Percentiles rank a stretch among this genome's conserved stretches.
phyloP scores from a whole-genome alignment of 2,329 filamentous ascomycete genomes.

The Thermomyces lanuginosus region DNA sequence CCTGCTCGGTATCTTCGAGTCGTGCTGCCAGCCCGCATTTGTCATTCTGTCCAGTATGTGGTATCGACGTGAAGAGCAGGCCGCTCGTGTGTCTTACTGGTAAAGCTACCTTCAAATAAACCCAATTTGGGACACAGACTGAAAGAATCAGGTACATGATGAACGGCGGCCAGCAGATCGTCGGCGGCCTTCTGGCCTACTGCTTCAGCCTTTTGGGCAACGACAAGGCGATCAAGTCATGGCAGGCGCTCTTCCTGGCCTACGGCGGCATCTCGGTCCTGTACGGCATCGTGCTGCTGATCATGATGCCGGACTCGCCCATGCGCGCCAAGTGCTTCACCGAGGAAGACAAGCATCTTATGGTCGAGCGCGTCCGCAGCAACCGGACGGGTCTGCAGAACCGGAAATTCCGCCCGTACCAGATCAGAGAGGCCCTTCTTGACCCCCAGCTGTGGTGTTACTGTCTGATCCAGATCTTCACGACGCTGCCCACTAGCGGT shows the following conservation, averaged over 20 bases:
- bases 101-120: conserved; percentile 14
- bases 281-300: conserved; percentile 48
- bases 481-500: conserved; percentile 56
- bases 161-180: conserved; percentile 58
- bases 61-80: conserved; percentile 55
- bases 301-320: conserved; percentile 51
- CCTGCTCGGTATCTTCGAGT: conserved; percentile 55
- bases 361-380: conserved; percentile 43
- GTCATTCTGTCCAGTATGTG: conserved; percentile 52
- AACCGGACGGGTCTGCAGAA: conserved; percentile 49
- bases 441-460: conserved; percentile 55
- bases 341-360: conserved; percentile 48
- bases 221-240: conserved; percentile 41
- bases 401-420: conserved; percentile 35
- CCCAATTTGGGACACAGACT: background rate
- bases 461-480: conserved; percentile 50
- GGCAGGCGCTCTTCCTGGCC: conserved; percentile 52
- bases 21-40: conserved; percentile 52
- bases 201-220: conserved; percentile 35
- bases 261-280: conserved; percentile 49
- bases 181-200: conserved; percentile 52
- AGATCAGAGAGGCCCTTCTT: conserved; percentile 40
- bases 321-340: conserved; percentile 56
- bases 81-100: conserved; percentile 52
- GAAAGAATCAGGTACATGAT: conserved; percentile 48